A percentile compares a stretch with the other conserved stretches of the same genome.
Evolutionary conservation across 305 asterid species (phyloP).

Genomic region (Solanum aculeatissimum): DNA sequence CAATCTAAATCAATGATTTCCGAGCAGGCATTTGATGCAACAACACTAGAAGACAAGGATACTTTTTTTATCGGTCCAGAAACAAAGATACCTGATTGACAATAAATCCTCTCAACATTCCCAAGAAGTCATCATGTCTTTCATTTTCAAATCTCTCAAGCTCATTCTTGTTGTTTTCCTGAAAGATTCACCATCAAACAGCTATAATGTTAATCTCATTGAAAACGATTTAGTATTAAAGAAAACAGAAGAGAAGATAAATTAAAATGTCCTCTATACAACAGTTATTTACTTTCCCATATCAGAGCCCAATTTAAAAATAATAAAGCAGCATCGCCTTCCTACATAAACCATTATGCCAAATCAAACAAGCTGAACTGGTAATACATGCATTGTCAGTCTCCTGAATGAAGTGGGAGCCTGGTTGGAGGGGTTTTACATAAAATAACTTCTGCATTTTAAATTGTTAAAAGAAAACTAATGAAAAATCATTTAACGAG

Average conservation of each 20-base stretch:
- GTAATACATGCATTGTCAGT: not conserved
- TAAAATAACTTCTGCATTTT: not conserved
- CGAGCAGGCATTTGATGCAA: not conserved
- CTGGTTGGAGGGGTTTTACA: not conserved
- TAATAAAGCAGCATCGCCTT: not conserved
- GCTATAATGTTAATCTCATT: not conserved
- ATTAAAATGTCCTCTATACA: not conserved
- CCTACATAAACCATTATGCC: not conserved
- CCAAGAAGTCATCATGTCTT: slow-evolving; percentile 73
- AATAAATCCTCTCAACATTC: slow-evolving; percentile 86
- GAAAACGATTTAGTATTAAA: not conserved
- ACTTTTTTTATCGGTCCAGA: not conserved
- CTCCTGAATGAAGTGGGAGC: not conserved
- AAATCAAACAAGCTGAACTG: not conserved
- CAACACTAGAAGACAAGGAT: not conserved
- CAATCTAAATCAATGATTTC: not conserved
- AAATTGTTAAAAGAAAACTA: not conserved
- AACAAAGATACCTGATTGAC: slow-evolving; percentile 69
- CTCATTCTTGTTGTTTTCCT: slow-evolving; percentile 88
- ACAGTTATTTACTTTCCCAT: not conserved
- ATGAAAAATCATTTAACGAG: not conserved
- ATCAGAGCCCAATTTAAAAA: not conserved
- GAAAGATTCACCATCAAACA: slow-evolving; percentile 13
- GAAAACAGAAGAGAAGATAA: not conserved
- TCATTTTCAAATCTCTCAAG: slow-evolving; percentile 81